Conservation (phyloP, 176 grass and related monocot genomes). For the Neostapfia colusana region DNA sequence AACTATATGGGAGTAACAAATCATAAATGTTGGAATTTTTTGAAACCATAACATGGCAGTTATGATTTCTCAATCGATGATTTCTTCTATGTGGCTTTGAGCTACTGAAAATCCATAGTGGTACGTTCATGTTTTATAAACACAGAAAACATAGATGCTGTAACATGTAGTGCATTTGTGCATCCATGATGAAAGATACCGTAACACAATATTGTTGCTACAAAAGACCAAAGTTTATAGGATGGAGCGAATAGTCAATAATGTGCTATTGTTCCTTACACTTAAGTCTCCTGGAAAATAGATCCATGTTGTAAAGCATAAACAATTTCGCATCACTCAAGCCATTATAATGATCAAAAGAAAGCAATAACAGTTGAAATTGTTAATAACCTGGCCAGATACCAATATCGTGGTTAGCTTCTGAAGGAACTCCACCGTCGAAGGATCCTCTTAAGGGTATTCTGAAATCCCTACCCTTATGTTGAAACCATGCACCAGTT, state of each 20-base stretch:
- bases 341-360: constrained; percentile 14
- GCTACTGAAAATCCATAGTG: constrained; percentile 2
- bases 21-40: constrained; percentile 2
- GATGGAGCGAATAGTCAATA: neutral
- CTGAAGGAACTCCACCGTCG: constrained; percentile 36
- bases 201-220: neutral
- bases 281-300: neutral
- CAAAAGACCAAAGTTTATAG: neutral
- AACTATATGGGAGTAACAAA: too few species aligned
- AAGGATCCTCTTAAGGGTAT: constrained; percentile 58
- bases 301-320: constrained; percentile 13
- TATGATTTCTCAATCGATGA: constrained; percentile 15
- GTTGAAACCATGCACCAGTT: constrained; percentile 90
- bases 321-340: constrained; percentile 20
- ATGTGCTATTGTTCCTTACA: neutral
- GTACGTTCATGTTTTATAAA: constrained; percentile 7
- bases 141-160: constrained; percentile 16
- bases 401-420: constrained; percentile 50
- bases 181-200: constrained; percentile 13
- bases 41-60: neutral
- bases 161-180: constrained; percentile 9
- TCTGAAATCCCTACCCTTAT: constrained; percentile 89
- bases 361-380: constrained; percentile 7
- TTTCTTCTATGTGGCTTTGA: constrained; percentile 15
- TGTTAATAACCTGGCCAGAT: constrained; percentile 68